These are phyloP conservation scores for Gentiana macrophylla DNA, from an alignment of 257 asterid species.

Conservation along the genomic window DNA sequence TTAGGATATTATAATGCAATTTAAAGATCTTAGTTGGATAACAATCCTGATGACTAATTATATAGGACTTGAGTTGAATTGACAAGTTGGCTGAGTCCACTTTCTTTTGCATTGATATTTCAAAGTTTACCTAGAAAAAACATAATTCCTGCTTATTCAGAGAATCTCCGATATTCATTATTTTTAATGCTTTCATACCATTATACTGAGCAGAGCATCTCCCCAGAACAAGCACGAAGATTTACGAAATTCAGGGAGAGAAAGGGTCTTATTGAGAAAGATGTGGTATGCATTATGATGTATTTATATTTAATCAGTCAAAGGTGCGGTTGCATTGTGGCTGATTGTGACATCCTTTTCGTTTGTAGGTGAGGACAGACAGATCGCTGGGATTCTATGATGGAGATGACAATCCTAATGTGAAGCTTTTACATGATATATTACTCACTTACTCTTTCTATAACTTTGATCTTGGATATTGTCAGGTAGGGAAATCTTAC, in stretches of 20 bases:
- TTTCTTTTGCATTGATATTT: too few relatives aligned
- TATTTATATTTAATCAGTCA: not conserved
- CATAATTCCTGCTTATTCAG: too few relatives aligned
- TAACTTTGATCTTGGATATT: constrained; percentile 98
- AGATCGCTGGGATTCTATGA: constrained; percentile 75
- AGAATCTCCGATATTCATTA: too few relatives aligned
- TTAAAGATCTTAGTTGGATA: too few relatives aligned
- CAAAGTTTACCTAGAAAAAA: too few relatives aligned
- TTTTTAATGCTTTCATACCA: constrained; percentile 4
- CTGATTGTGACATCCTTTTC: not conserved
- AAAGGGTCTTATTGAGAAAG: constrained; percentile 94
- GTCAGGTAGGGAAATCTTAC: constrained; percentile 53
- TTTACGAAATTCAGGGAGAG: constrained; percentile 96
- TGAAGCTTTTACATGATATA: constrained; percentile 72
- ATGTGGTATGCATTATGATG: constrained; percentile 53
- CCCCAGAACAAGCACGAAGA: constrained; percentile 69
- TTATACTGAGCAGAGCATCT: constrained; percentile 53
- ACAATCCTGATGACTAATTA: too few relatives aligned
- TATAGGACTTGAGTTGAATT: too few relatives aligned
- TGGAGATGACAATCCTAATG: constrained; percentile 96
- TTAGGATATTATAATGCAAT: too few relatives aligned
- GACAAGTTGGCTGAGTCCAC: too few relatives aligned
- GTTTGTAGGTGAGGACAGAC: constrained; percentile 91
- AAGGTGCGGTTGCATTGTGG: not conserved
- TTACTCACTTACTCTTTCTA: constrained; percentile 92